A percentile compares a stretch with the other conserved stretches of the same genome.
These are phyloP conservation scores for Zygosaccharomyces gambellarensis DNA, from an alignment of 805 yeast genomes.

Conservation along the genomic window DNA sequence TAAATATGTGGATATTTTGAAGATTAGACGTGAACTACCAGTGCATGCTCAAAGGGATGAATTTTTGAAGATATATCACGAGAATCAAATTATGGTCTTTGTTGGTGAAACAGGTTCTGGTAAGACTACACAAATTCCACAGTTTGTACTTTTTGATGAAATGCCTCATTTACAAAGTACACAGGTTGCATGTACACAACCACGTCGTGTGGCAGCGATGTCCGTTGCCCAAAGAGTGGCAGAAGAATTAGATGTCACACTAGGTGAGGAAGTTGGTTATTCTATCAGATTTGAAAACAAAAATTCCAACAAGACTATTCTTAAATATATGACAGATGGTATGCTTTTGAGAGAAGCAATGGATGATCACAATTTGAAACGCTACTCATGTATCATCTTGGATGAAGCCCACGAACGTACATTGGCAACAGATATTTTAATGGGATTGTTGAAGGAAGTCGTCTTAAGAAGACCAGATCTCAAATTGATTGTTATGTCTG, in stretches of 20 bases:
- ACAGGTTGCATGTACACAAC: constrained; percentile 93
- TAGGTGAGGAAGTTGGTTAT: constrained; percentile 95
- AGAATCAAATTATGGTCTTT: constrained; percentile 91
- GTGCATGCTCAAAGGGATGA: constrained; percentile 92
- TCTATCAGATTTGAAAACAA: constrained; percentile 90
- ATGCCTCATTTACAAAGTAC: constrained; percentile 80
- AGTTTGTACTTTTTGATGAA: constrained; percentile 85
- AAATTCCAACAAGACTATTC: constrained; percentile 70
- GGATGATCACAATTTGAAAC: constrained; percentile 80
- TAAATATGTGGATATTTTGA: constrained; percentile 72
- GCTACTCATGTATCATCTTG: constrained; percentile 84
- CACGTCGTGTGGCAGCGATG: constrained; percentile 99
- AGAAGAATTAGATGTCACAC: constrained; percentile 88
- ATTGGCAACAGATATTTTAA: constrained; percentile 88
- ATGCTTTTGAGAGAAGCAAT: constrained; percentile 95
- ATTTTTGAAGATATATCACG: constrained; percentile 77
- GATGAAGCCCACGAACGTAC: constrained; percentile 99
- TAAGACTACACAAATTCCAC: constrained; percentile 97
- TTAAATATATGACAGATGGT: constrained; percentile 98
- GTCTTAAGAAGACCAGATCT: constrained; percentile 76
- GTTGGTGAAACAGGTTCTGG: constrained; percentile 99
- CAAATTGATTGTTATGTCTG: constrained; percentile 93
- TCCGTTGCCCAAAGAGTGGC: constrained; percentile 97
- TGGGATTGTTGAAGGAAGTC: constrained; percentile 89
- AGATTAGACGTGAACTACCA: constrained; percentile 78